Evolutionary conservation across 2,329 filamentous ascomycete genomes (phyloP).

Genomic region (Hymenoscyphus salicellus): DNA sequence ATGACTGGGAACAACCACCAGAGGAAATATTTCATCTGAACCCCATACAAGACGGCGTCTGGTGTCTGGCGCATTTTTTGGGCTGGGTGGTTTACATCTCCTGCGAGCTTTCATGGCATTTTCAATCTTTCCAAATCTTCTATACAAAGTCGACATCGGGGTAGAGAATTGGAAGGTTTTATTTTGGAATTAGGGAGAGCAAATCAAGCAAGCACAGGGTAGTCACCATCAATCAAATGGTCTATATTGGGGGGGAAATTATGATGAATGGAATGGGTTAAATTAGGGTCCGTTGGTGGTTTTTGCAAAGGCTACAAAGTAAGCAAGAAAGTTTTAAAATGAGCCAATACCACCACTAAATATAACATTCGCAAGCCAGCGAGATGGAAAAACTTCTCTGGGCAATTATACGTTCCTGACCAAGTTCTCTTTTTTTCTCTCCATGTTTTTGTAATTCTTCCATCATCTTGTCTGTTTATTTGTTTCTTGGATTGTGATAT

Average conservation of each 20-base stretch:
- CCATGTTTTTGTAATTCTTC: no score
- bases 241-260: neutral
- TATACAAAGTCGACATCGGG: conserved; percentile 1
- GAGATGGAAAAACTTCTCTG: no score
- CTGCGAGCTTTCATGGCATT: conserved; percentile 12
- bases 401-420: no score
- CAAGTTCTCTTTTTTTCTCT: no score
- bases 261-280: neutral
- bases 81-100: conserved; percentile 1
- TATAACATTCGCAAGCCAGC: no score
- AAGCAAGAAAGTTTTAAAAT: neutral
- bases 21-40: conserved; percentile 7
- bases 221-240: neutral
- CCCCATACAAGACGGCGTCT: conserved; percentile 7
- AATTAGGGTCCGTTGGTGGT: neutral
- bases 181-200: neutral
- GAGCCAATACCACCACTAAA: neutral
- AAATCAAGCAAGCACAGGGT: neutral
- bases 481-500: no score
- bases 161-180: neutral
- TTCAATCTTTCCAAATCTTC: conserved; percentile 9
- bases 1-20: conserved; percentile 6
- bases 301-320: no score
- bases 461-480: no score
- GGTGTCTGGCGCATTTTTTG: conserved; percentile 20